Conservation (phyloP, 495 filamentous ascomycete species). For the Tuber magnatum region DNA sequence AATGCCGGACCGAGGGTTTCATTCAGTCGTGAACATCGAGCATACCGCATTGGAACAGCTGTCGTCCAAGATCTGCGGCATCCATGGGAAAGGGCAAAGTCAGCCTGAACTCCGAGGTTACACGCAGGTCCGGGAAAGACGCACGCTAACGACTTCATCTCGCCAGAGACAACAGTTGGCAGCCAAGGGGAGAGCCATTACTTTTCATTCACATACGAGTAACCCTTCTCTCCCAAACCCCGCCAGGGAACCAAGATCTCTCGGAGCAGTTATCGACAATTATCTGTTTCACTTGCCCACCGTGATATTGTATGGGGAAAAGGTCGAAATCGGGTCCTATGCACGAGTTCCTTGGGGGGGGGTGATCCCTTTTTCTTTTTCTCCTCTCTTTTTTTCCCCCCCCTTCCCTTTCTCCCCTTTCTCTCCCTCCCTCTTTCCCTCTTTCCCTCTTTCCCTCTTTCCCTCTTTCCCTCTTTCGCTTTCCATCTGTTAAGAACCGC, state of each 20-base stretch:
- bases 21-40: conserved; percentile 25
- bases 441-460: background rate
- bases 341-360: background rate
- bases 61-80: conserved; percentile 35
- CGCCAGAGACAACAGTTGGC: conserved; percentile 14
- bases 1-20: conserved; percentile 18
- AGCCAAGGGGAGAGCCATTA: background rate
- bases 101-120: conserved; percentile 34
- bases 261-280: background rate
- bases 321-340: background rate
- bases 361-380: background rate
- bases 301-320: background rate
- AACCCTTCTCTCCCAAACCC: background rate
- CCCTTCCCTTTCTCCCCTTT: too few relatives aligned
- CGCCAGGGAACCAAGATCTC: background rate
- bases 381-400: background rate
- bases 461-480: background rate
- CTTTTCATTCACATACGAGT: background rate
- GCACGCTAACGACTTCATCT: conserved; percentile 33
- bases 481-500: background rate
- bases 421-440: background rate
- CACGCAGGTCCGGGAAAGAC: conserved; percentile 34
- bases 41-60: conserved; percentile 28
- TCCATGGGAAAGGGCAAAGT: conserved; percentile 26
- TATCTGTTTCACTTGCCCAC: background rate